phyloP scores from a whole-genome alignment of 2,329 filamentous ascomycete species.

The Cyphellophora europaea region DNA sequence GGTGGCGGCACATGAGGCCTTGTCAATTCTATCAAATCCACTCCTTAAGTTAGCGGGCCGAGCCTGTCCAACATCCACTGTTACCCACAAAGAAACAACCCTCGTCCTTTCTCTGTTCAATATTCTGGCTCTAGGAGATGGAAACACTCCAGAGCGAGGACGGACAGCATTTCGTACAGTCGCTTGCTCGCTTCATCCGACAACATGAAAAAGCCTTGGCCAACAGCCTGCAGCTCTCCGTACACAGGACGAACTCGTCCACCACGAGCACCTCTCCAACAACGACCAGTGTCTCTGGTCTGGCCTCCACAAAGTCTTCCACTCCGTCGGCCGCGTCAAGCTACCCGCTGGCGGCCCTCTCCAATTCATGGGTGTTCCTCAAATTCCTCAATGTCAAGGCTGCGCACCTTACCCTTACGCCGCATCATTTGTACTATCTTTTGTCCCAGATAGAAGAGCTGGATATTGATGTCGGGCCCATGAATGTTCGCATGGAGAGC shows the following conservation, averaged over 20 bases:
- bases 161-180: conserved; percentile 54
- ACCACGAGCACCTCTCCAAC: conserved; percentile 49
- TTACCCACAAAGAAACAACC: no score
- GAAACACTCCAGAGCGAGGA: conserved; percentile 41
- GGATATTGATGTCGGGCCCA: conserved; percentile 80
- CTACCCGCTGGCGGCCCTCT: conserved; percentile 68
- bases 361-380: conserved; percentile 75
- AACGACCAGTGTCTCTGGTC: conserved; percentile 50
- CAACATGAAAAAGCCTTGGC: conserved; percentile 96
- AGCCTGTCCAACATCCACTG: no score
- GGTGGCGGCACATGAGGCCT: no score
- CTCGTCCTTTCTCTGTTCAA: no score
- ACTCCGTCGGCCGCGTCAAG: conserved; percentile 50
- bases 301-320: conserved; percentile 41
- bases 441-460: conserved; percentile 92
- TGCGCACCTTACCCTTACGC: conserved; percentile 82
- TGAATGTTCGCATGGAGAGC: conserved; percentile 93
- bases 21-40: no score
- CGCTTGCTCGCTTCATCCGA: conserved; percentile 89
- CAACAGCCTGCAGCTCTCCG: conserved; percentile 79
- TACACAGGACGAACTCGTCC: conserved; percentile 44
- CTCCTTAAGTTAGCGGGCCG: no score
- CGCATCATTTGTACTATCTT: conserved; percentile 94
- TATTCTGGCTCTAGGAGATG: no score
- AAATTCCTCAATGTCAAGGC: conserved; percentile 79